Percentiles rank a stretch among this genome's conserved stretches.
Conservation (phyloP, 352 stramenopile species). For the Pythium folliculosum region DNA sequence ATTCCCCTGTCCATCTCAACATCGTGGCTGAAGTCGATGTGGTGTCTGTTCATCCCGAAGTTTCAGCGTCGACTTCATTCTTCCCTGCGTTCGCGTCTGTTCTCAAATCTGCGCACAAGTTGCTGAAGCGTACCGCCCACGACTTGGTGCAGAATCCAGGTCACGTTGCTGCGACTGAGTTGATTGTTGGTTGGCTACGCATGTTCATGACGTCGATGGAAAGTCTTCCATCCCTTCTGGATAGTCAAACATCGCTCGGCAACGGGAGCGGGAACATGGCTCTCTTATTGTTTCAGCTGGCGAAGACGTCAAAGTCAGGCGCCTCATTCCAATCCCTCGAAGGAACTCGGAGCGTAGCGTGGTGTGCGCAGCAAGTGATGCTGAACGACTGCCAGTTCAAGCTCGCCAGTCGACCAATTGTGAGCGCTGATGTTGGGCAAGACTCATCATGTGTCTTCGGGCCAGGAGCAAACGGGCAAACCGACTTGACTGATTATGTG, state of each 20-base stretch:
- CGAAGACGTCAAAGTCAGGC: slow-evolving; percentile 51
- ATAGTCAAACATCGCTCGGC: slow-evolving; percentile 58
- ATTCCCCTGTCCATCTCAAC: neutral
- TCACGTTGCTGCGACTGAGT: slow-evolving; percentile 32
- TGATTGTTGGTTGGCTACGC: slow-evolving; percentile 55
- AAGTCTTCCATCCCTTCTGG: slow-evolving; percentile 52
- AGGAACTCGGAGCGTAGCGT: slow-evolving; percentile 18
- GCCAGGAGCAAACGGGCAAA: slow-evolving; percentile 24
- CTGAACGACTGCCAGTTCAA: slow-evolving; percentile 43
- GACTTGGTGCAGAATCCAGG: slow-evolving; percentile 11
- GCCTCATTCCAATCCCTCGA: slow-evolving; percentile 37
- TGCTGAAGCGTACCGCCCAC: slow-evolving; percentile 12
- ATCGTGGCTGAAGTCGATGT: slow-evolving; percentile 8
- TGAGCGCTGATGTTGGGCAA: slow-evolving; percentile 30
- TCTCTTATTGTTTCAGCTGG: slow-evolving; percentile 59
- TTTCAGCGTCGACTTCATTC: slow-evolving; percentile 8
- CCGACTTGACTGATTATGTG: slow-evolving; percentile 48
- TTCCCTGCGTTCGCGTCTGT: slow-evolving; percentile 26
- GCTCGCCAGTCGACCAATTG: slow-evolving; percentile 48
- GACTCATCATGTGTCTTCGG: slow-evolving; percentile 40
- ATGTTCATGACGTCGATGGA: slow-evolving; percentile 52
- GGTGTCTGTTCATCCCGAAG: neutral
- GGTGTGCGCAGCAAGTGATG: slow-evolving; percentile 52
- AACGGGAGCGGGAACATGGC: slow-evolving; percentile 69
- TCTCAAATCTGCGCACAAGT: slow-evolving; percentile 28